Evolutionary conservation across 1,284 basidiomycete species (phyloP), one percentile per base, ranked within the genome.

Genomic region (Lentinus polychrous): DNA sequence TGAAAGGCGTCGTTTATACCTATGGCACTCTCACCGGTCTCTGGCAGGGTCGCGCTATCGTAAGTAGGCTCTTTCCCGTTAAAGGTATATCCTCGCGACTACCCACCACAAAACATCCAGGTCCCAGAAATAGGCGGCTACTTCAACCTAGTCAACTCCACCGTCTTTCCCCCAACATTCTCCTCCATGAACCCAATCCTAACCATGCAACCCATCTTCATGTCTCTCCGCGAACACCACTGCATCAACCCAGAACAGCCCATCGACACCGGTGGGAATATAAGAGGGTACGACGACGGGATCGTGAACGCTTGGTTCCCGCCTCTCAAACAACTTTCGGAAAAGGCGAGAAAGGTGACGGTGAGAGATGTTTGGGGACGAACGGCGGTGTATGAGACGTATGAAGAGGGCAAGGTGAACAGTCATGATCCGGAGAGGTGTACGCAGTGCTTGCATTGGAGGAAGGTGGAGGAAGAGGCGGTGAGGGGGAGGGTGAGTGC

Each of bases 41-140:
- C 15, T 85, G 81, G 78, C 69, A 73, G 41, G 83, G 83, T 5
- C 65, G 76, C 10, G 71, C 81, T 66, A 61, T 80, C 39, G 79
- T 82, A 46, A 48, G 78, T 67, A 37, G 33, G n/a, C 33, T 34
- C 33, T 10, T n/a, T n/a, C 10, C n/a, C n/a, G 33, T 10, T 10
- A 34, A 34, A 34, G n/a, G 33, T n/a, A n/a, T 34, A 34, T 34
- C n/a, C n/a, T 10, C 33, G n/a, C n/a, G 10, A 34, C 8, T 8
- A 10, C 37, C 20, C 14, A 38, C 37, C 7, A 15, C 37, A 23
- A 42, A 12, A 11, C 18, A 39, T 20, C 38, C 50, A 72, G 64
- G 56, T 71, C 12, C 66, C 71, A 1, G 62, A 68, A 23, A 56
- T 64, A 6, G 34, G 44, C 46, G 55, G 60, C 15, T 71, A 72